These are phyloP conservation scores for Rubroboletus satanas DNA, from an alignment of 768 basidiomycete species.

Conservation along the genomic window DNA sequence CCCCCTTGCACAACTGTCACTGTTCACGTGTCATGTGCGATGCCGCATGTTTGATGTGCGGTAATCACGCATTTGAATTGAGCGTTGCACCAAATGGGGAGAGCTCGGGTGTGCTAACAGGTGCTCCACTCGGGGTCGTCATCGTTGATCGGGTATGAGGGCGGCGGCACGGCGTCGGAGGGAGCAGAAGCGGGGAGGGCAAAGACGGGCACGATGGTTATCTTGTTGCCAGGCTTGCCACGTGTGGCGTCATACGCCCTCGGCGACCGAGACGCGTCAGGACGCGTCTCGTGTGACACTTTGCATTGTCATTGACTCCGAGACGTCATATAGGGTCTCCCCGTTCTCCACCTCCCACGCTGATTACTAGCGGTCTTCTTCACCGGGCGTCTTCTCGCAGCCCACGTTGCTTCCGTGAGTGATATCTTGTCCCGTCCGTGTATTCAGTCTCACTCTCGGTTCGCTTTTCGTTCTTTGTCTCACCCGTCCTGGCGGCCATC, in stretches of 20 bases:
- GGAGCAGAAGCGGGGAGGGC: background rate
- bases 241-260: background rate
- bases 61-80: slow-evolving; percentile 15
- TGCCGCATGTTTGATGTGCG: slow-evolving; percentile 7
- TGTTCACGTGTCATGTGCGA: slow-evolving; percentile 9
- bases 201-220: background rate
- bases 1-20: slow-evolving; percentile 1
- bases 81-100: slow-evolving; percentile 12
- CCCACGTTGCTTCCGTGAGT: slow-evolving; percentile 24
- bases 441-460: background rate
- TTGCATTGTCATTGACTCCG: slow-evolving; percentile 15
- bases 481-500: background rate
- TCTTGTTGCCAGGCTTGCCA: background rate
- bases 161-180: background rate
- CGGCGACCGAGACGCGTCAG: slow-evolving; percentile 6
- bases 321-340: slow-evolving; percentile 14
- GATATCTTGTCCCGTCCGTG: slow-evolving; percentile 4
- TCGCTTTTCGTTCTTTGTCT: background rate
- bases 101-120: slow-evolving; percentile 1
- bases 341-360: slow-evolving; percentile 19
- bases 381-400: background rate
- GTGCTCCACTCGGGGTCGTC: background rate
- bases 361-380: background rate
- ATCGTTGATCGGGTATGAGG: background rate
- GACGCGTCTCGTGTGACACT: slow-evolving; percentile 6